Percentiles rank a stretch among this genome's conserved stretches.
Conservation (phyloP, 176 grass and related monocot species). For the Eragrostis curvula region DNA sequence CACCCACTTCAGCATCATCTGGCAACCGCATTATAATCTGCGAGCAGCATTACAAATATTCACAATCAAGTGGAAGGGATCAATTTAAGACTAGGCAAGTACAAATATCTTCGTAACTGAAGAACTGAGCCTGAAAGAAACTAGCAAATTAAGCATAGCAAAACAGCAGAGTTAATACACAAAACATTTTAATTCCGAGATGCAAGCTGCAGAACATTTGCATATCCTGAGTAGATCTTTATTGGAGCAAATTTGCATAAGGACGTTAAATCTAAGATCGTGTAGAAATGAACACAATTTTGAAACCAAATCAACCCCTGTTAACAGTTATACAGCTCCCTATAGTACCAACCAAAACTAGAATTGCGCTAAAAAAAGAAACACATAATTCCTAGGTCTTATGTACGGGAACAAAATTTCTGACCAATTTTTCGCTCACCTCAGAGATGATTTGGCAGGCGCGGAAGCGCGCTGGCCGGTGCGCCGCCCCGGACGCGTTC, state of each 20-base stretch:
- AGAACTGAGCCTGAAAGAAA: background rate
- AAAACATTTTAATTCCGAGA: background rate
- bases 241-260: conserved; percentile 6
- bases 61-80: background rate
- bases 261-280: background rate
- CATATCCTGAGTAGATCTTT: background rate
- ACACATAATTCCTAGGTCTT: background rate
- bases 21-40: conserved; percentile 85
- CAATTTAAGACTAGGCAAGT: background rate
- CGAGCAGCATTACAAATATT: conserved; percentile 20
- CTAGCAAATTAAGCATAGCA: background rate
- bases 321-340: background rate
- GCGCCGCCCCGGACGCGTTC: conserved; percentile 47
- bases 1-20: conserved; percentile 81
- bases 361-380: background rate
- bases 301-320: background rate
- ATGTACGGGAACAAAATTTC: background rate
- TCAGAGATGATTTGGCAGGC: conserved; percentile 88
- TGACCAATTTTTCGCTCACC: conserved; percentile 29
- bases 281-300: background rate
- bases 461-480: conserved; percentile 64
- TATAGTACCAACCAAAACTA: background rate
- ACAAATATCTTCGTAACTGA: background rate
- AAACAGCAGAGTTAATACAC: background rate
- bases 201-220: background rate